Evolutionary conservation across 108 stramenopile genomes (phyloP).

Genomic region (Aurantiochytrium sp.): DNA sequence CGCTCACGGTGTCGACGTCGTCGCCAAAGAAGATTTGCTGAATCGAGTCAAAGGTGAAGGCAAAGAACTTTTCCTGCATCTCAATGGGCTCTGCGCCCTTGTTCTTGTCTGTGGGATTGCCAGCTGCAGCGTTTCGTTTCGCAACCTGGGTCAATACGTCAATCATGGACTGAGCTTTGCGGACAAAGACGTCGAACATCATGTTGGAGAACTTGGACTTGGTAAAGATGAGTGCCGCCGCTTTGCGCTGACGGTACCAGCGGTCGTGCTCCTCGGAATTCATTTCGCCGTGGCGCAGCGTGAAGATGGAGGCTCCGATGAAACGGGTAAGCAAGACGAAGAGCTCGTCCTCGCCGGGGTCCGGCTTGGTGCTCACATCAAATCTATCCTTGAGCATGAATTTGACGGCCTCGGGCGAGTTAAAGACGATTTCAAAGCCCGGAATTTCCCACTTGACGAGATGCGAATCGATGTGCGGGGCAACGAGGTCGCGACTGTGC

Average conservation of each 20-base stretch:
- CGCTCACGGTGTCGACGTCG: slow-evolving; percentile 26
- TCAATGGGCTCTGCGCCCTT: neutral
- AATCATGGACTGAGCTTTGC: neutral
- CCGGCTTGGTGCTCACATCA: slow-evolving; percentile 42
- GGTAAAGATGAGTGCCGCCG: neutral
- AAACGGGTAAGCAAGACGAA: slow-evolving; percentile 16
- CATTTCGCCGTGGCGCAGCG: neutral
- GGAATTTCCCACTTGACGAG: neutral
- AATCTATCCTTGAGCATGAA: slow-evolving; percentile 45
- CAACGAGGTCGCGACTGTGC: neutral
- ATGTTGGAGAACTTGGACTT: neutral
- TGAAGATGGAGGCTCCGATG: slow-evolving; percentile 46
- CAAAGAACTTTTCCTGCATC: slow-evolving; percentile 1
- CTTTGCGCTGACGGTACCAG: slow-evolving; percentile 11
- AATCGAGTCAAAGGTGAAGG: slow-evolving; percentile 37
- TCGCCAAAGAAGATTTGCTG: slow-evolving; percentile 44
- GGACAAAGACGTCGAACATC: neutral
- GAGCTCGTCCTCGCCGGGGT: neutral
- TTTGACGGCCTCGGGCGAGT: slow-evolving; percentile 15
- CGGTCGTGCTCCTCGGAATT: neutral
- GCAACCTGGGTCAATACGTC: neutral
- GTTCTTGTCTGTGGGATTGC: neutral
- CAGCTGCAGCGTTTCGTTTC: neutral
- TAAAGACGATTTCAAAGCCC: neutral
- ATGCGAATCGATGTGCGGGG: neutral